phyloP scores from a whole-genome alignment of 2,329 filamentous ascomycete species.

The Paradendryphiella salina region DNA sequence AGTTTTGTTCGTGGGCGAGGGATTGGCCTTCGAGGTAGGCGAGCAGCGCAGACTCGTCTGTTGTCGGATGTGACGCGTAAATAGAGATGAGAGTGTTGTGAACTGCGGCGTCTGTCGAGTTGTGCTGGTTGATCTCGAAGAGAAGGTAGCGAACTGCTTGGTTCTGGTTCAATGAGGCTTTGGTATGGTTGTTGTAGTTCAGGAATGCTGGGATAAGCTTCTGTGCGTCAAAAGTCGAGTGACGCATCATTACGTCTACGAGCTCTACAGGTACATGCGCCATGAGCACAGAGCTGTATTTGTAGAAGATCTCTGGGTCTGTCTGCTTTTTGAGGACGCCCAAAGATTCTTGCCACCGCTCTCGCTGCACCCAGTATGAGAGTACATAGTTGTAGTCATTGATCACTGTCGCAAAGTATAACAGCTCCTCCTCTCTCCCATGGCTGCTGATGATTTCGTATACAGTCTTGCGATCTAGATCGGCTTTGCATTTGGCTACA shows the following conservation, averaged over 20 bases:
- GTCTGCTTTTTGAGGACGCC: slow-evolving; percentile 90
- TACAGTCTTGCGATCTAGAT: slow-evolving; percentile 86
- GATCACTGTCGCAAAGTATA: slow-evolving; percentile 85
- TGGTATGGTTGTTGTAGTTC: slow-evolving; percentile 83
- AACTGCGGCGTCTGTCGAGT: slow-evolving; percentile 79
- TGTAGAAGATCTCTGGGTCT: slow-evolving; percentile 90
- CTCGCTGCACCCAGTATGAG: slow-evolving; percentile 95
- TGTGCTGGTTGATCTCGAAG: slow-evolving; percentile 85
- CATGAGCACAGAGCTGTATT: slow-evolving; percentile 97
- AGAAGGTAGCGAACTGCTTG: slow-evolving; percentile 93
- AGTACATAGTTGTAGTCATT: slow-evolving; percentile 95
- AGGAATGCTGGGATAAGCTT: slow-evolving; percentile 90
- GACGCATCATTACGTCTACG: slow-evolving; percentile 94
- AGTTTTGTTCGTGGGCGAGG: slow-evolving; percentile 70
- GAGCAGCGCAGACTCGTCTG: slow-evolving; percentile 82
- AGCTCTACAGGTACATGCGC: slow-evolving; percentile 80
- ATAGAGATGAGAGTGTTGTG: slow-evolving; percentile 98
- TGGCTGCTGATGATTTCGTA: slow-evolving; percentile 97
- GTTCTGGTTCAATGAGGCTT: slow-evolving; percentile 69
- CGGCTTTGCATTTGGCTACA: slow-evolving; percentile 77
- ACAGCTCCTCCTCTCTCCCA: slow-evolving; percentile 86
- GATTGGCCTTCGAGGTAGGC: slow-evolving; percentile 90
- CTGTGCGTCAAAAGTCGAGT: slow-evolving; percentile 79
- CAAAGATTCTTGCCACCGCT: slow-evolving; percentile 86
- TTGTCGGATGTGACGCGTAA: slow-evolving; percentile 81